Base-by-base conservation (phyloP, 2,329 filamentous ascomycete genomes). In the Xylaria hypoxylon region DNA sequence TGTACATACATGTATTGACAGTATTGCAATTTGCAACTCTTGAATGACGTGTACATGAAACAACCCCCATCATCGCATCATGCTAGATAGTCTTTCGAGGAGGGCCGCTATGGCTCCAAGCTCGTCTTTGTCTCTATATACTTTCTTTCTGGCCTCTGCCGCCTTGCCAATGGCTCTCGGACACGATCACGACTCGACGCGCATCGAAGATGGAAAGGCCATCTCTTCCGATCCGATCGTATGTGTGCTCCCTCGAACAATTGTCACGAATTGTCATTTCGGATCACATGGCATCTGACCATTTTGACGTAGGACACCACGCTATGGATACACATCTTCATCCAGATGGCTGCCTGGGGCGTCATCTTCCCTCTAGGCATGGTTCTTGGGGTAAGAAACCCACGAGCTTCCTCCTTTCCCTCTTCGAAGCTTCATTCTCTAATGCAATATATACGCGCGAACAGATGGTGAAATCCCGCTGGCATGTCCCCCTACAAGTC, bases 341-440 rank as follows among this genome's bases (percentile, higher is more conserved):
- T 97, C 51, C 94, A 97, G 85, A 91, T 90, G 78, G 76, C 96
- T 65, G 89, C 94, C 64, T 98, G 96, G 84, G 96, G 96, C 68
- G 85, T 99, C 72, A 87, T 98, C 65, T 98, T 97, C 76, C 96
- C 96, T 11, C 85, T 93, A 17, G 96, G 96, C 73, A 98, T 99
- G 95, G 94, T 98, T 47, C 84, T 97, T 19, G 95, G 95, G 65
- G 92, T 96, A 87, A 74, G 90, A 82, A 48, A 35, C 22, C 44
- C 59, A 55, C 35, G 45, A 64, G 61, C 53, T 53, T 69, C 53
- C 19, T 22, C 28, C 53, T 53, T 69, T 51, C 19, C 26, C 28
- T 58, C 62, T 66, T 33, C 33, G 33, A 42, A 51, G 17, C 24
- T 28, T 24, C 31, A 3, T 10, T 33, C 64, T 67, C 66, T 67